phyloP scores from a whole-genome alignment of 2,329 filamentous ascomycete species.

The Stachybotrys echinatus region DNA sequence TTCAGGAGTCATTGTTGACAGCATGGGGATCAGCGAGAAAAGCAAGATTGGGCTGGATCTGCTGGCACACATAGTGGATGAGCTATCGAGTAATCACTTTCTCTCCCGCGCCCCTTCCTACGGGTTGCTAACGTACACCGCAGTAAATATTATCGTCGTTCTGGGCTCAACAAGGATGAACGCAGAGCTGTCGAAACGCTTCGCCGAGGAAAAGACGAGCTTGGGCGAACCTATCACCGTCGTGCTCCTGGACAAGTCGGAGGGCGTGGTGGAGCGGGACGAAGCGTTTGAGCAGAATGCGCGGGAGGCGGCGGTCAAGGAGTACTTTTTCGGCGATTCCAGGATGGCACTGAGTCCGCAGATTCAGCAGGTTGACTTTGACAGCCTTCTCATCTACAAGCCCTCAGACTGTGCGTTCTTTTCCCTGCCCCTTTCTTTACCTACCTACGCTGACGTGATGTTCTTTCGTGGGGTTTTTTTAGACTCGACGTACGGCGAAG shows the following conservation, averaged over 20 bases:
- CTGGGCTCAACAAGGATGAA: slow-evolving; percentile 74
- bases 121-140: slow-evolving; percentile 21
- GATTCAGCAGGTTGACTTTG: slow-evolving; percentile 78
- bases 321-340: slow-evolving; percentile 89
- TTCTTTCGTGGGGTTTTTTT: slow-evolving; percentile 3
- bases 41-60: slow-evolving; percentile 67
- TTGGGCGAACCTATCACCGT: slow-evolving; percentile 67
- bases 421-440: not conserved
- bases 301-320: slow-evolving; percentile 72
- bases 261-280: slow-evolving; percentile 76
- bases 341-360: slow-evolving; percentile 77
- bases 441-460: not conserved
- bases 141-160: slow-evolving; percentile 76
- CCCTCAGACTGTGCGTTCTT: slow-evolving; percentile 52
- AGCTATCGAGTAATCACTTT: slow-evolving; percentile 41
- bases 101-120: not conserved
- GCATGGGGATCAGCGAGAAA: slow-evolving; percentile 62
- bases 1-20: slow-evolving; percentile 82
- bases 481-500: slow-evolving; percentile 23
- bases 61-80: slow-evolving; percentile 67
- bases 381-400: slow-evolving; percentile 68
- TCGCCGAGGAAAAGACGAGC: slow-evolving; percentile 49
- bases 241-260: slow-evolving; percentile 76
- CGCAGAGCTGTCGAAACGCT: slow-evolving; percentile 67
- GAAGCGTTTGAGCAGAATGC: slow-evolving; percentile 66